These are phyloP conservation scores for Nicotiana otophora DNA, from an alignment of 257 asterid species.

Conservation along the genomic window DNA sequence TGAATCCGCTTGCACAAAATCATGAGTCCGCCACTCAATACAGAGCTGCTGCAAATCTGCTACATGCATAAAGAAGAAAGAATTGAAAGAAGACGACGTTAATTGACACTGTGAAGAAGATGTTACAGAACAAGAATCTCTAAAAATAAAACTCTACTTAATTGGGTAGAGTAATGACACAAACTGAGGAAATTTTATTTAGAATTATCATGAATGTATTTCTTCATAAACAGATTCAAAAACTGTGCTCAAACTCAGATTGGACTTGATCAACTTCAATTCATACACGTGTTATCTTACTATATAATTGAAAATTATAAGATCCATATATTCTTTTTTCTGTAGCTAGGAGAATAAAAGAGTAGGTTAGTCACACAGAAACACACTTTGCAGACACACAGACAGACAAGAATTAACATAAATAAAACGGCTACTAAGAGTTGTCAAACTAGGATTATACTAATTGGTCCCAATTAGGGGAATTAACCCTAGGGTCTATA, in stretches of 20 bases:
- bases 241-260: neutral
- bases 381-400: neutral
- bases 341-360: neutral
- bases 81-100: neutral
- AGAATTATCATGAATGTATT: too few relatives aligned
- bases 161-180: neutral
- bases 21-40: too few relatives aligned
- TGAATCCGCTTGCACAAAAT: too few relatives aligned
- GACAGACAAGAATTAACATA: neutral
- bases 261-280: neutral
- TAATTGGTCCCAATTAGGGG: neutral
- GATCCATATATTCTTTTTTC: neutral
- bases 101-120: neutral
- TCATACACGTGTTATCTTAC: neutral
- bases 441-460: constrained; percentile 6
- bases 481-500: neutral
- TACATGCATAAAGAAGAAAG: neutral
- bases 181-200: neutral
- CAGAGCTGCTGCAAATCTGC: too few relatives aligned
- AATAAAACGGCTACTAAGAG: neutral
- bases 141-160: neutral
- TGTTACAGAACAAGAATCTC: neutral
- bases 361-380: neutral
- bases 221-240: neutral
- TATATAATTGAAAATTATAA: neutral